Evolutionary conservation across 345 rosid species (phyloP), one percentile per base, ranked within the genome.

Genomic region (Laguncularia racemosa): DNA sequence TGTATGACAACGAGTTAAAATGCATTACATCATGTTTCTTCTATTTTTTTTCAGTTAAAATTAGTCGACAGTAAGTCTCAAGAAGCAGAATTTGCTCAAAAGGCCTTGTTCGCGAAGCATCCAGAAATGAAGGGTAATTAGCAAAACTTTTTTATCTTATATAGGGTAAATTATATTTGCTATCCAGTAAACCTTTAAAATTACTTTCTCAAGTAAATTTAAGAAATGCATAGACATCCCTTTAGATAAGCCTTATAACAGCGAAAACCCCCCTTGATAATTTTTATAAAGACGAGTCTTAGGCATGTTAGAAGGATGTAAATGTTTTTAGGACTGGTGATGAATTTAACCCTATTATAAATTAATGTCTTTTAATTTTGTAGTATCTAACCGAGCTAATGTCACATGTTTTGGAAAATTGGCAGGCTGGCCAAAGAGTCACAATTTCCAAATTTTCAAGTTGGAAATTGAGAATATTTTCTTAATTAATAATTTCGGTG

Each of bases 401-500:
- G 53, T 52, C 47, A 56, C 2, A 20, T 48, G 49, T 33, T 53
- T 12, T 50, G 51, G 50, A 63, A 58, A 20, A 14, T 55, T 57
- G 55, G 53, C 78, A 93, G 99, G 76, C 40, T 93, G 99, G 99
- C 99, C 99, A 33, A 50, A 73, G 61, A 74, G 50, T 63, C 99
- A 93, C 67, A 58, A 82, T 47, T 93, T 89, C 67, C 74, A 59
- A 63, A 18, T 87, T 78, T 93, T 78, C 76, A 89, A 85, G 67
- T 70, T 93, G 23, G 82, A 78, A 28, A 86, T 89, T 14, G 67
- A 68, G 65, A 70, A 86, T 64, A 80, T 93, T 70, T 93, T 93
- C 53, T 65, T 93, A 72, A 86, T 93, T 20, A 77, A 93, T 60
- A 85, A 89, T 95, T 93, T 81, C 53, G 97, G 99, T 56, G 99